phyloP scores from a whole-genome alignment of 192 early-diverging fungal species.

The Phycomyces nitens region DNA sequence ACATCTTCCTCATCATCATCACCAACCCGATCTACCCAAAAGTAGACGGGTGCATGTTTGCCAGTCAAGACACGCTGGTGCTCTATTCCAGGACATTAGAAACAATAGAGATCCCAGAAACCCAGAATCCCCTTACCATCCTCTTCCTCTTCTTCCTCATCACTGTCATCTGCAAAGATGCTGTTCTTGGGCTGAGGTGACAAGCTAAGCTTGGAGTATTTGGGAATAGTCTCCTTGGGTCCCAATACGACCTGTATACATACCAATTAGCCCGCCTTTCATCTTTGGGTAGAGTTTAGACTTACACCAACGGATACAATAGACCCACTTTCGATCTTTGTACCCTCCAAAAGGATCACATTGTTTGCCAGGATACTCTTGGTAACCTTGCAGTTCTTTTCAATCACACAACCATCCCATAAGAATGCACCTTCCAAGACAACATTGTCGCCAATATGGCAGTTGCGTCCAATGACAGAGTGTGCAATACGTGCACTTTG shows the following conservation, averaged over 20 bases:
- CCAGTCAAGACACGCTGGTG: constrained; percentile 47
- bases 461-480: constrained; percentile 83
- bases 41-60: constrained; percentile 55
- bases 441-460: constrained; percentile 76
- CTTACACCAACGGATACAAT: constrained; percentile 63
- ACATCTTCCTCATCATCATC: constrained; percentile 52
- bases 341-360: constrained; percentile 62
- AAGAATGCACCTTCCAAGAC: constrained; percentile 80
- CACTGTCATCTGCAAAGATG: constrained; percentile 43
- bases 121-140: constrained; percentile 13
- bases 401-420: constrained; percentile 75
- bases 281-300: constrained; percentile 5
- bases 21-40: constrained; percentile 52
- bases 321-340: constrained; percentile 68
- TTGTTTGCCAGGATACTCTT: constrained; percentile 74
- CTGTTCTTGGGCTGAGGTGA: constrained; percentile 34
- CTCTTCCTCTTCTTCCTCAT: constrained; percentile 36
- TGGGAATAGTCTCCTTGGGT: constrained; percentile 62
- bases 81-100: constrained; percentile 14
- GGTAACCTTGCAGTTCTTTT: constrained; percentile 61
- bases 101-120: neutral
- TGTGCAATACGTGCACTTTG: constrained; percentile 65
- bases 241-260: constrained; percentile 59
- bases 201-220: constrained; percentile 61
- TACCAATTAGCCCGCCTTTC: neutral